phyloP scores from a whole-genome alignment of 2,329 filamentous ascomycete genomes.

The Anthostomella pinea region DNA sequence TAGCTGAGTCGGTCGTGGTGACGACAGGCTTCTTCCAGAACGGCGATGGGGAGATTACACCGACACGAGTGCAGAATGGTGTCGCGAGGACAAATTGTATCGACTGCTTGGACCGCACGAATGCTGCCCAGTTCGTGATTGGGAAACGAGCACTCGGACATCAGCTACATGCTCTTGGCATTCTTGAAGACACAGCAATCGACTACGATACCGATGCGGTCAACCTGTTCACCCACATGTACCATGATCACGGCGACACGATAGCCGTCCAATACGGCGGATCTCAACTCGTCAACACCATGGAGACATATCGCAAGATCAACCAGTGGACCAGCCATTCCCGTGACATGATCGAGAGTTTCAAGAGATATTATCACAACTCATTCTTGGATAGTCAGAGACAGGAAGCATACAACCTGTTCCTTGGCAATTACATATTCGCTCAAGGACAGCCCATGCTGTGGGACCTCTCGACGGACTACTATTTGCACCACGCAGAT shows the following conservation, averaged over 20 bases:
- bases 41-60: constrained; percentile 66
- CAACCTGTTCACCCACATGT: constrained; percentile 97
- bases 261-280: constrained; percentile 98
- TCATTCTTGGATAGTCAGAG: constrained; percentile 96
- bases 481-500: constrained; percentile 89
- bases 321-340: constrained; percentile 99
- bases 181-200: constrained; percentile 74
- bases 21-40: constrained; percentile 95
- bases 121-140: constrained; percentile 96
- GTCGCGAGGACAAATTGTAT: constrained; percentile 96
- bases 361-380: constrained; percentile 99
- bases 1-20: constrained; percentile 81
- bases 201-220: constrained; percentile 95
- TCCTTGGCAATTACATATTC: constrained; percentile 94
- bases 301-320: constrained; percentile 98
- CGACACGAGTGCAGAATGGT: constrained; percentile 78
- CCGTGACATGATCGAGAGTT: constrained; percentile 97
- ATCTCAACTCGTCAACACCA: constrained; percentile 96
- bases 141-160: constrained; percentile 90
- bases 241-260: constrained; percentile 94
- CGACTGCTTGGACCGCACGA: constrained; percentile 94
- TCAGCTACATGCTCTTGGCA: constrained; percentile 86
- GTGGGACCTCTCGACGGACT: constrained; percentile 93
- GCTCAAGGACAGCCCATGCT: constrained; percentile 86
- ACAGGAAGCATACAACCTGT: constrained; percentile 96